phyloP scores from a whole-genome alignment of 2,329 filamentous ascomycete species.

The Ceratocystis diversiconidia region DNA sequence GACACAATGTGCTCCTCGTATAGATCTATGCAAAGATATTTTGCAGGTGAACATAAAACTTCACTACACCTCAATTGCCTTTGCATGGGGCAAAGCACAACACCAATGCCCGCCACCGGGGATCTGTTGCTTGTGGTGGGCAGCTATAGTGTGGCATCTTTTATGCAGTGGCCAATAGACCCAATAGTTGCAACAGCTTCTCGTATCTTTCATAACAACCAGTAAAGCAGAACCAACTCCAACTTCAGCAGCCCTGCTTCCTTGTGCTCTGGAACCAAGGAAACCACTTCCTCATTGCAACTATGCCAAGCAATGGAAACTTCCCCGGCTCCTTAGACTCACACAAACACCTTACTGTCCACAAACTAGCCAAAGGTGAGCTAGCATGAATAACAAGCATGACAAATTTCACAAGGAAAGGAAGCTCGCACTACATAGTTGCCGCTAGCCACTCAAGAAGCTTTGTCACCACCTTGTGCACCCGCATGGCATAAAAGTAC shows the following conservation, averaged over 20 bases:
- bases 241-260: not conserved
- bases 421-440: not conserved
- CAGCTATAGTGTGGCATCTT: not conserved
- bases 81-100: not conserved
- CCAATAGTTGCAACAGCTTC: not conserved
- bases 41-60: not conserved
- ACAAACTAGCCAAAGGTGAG: not conserved
- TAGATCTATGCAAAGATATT: not conserved
- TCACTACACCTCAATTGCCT: not conserved
- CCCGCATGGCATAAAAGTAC: not conserved
- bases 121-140: no score
- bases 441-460: not conserved
- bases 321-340: not conserved
- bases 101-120: not conserved
- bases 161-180: not conserved
- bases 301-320: not conserved
- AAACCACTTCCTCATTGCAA: not conserved
- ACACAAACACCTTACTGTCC: not conserved
- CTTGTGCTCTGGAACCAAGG: not conserved
- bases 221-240: not conserved
- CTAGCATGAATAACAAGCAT: not conserved
- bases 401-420: not conserved
- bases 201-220: not conserved
- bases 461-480: not conserved
- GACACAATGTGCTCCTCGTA: not conserved